These are phyloP conservation scores for Clonostachys chloroleuca DNA, from an alignment of 2,329 filamentous ascomycete species.

Conservation along the genomic window DNA sequence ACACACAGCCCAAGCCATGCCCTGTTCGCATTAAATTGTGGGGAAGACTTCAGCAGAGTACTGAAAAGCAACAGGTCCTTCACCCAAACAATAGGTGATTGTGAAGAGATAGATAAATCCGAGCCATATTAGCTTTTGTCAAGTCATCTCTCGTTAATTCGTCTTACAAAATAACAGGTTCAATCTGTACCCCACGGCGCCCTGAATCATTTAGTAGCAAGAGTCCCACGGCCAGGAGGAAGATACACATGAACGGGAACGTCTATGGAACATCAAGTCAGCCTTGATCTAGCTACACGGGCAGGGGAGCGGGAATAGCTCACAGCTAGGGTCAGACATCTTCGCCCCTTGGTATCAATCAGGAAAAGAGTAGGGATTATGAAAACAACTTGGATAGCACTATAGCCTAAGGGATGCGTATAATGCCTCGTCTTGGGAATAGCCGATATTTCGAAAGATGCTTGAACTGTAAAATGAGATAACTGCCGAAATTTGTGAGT, in stretches of 20 bases:
- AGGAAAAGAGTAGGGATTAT: conserved; percentile 20
- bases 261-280: conserved; percentile 9
- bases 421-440: conserved; percentile 41
- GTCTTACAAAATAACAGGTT: conserved; percentile 11
- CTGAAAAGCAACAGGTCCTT: conserved; percentile 28
- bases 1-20: conserved; percentile 30
- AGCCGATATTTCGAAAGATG: conserved; percentile 50
- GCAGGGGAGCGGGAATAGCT: conserved; percentile 1
- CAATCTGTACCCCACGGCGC: conserved; percentile 1
- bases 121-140: conserved; percentile 31
- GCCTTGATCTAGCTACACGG: conserved; percentile 1
- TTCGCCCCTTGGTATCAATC: conserved; percentile 19
- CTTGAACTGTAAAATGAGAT: conserved; percentile 68
- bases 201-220: conserved; percentile 11
- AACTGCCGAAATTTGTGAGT: conserved; percentile 20
- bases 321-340: conserved; percentile 15
- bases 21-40: conserved; percentile 27
- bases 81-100: conserved; percentile 25
- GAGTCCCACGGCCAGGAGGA: conserved; percentile 14
- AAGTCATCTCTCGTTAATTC: conserved; percentile 6
- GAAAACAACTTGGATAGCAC: conserved; percentile 39
- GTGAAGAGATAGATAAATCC: conserved; percentile 29
- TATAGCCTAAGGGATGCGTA: conserved; percentile 35
- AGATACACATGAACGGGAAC: conserved; percentile 18
- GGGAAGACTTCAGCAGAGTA: conserved; percentile 32